Evolutionary conservation across 2,329 filamentous ascomycete genomes (phyloP).

Genomic region (Xylariaceae sp.): DNA sequence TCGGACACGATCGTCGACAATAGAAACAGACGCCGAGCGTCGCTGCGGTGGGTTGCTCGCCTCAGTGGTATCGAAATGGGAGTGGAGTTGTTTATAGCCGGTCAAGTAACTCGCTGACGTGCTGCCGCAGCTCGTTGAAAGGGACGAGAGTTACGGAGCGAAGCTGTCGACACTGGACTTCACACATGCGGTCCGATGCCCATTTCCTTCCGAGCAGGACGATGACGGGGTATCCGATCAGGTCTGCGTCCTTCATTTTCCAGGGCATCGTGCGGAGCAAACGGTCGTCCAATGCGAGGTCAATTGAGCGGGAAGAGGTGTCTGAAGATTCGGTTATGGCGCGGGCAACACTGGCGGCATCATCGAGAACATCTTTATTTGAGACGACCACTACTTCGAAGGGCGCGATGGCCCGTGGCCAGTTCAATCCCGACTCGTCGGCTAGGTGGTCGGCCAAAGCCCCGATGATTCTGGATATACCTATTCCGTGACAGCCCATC

Average conservation of each 20-base stretch:
- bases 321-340: constrained; percentile 34
- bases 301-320: constrained; percentile 36
- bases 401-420: constrained; percentile 82
- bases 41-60: too few species aligned
- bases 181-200: constrained; percentile 52
- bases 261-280: constrained; percentile 57
- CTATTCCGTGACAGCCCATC: constrained; percentile 97
- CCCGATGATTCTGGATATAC: constrained; percentile 82
- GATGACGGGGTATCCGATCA: constrained; percentile 81
- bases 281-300: constrained; percentile 71
- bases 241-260: constrained; percentile 86
- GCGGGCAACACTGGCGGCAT: constrained; percentile 60
- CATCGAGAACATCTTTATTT: constrained; percentile 39
- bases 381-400: constrained; percentile 69
- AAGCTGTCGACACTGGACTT: constrained; percentile 72
- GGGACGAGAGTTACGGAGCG: constrained; percentile 55
- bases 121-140: constrained; percentile 42
- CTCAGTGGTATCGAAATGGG: too few species aligned
- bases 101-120: constrained; percentile 44
- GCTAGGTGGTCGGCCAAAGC: constrained; percentile 73
- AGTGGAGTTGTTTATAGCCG: constrained; percentile 39
- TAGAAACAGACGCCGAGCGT: too few species aligned
- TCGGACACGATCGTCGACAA: too few species aligned
- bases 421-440: constrained; percentile 71
- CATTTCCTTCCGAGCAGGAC: constrained; percentile 72